Conservation (phyloP, 2,329 filamentous ascomycete genomes). For the Trichoderma atroviride region DNA sequence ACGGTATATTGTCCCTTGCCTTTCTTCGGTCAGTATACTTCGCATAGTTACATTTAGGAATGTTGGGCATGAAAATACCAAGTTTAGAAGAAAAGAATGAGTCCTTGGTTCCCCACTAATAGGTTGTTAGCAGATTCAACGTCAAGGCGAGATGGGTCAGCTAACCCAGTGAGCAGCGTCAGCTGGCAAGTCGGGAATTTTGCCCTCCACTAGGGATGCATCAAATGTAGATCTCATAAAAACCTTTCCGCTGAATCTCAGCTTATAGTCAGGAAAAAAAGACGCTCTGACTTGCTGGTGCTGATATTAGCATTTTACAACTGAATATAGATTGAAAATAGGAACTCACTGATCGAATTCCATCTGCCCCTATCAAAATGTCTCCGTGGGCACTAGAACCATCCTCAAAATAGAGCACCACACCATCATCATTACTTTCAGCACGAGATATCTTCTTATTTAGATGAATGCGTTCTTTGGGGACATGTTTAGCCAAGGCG, state of each 20-base stretch:
- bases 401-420: slow-evolving; percentile 45
- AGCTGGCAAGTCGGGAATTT: slow-evolving; percentile 26
- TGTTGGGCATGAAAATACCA: slow-evolving; percentile 30
- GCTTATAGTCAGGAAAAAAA: slow-evolving; percentile 16
- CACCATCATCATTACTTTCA: slow-evolving; percentile 35
- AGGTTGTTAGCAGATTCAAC: slow-evolving; percentile 26
- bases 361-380: slow-evolving; percentile 54
- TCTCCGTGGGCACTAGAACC: slow-evolving; percentile 47
- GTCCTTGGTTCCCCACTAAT: slow-evolving; percentile 17
- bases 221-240: slow-evolving; percentile 28
- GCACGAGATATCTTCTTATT: slow-evolving; percentile 44
- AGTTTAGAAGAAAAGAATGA: slow-evolving; percentile 41
- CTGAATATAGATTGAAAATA: not conserved
- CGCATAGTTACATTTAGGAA: not conserved
- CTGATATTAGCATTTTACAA: not conserved
- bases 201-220: slow-evolving; percentile 25
- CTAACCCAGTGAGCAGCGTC: slow-evolving; percentile 29
- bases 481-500: slow-evolving; percentile 49
- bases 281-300: slow-evolving; percentile 23
- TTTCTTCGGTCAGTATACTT: not conserved
- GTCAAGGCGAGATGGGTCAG: not conserved
- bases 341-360: slow-evolving; percentile 52
- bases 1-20: slow-evolving; percentile 45
- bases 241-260: slow-evolving; percentile 27
- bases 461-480: slow-evolving; percentile 46